Percentiles rank a stretch among this genome's conserved stretches.
These are phyloP conservation scores for Sphagnurus paluster DNA, from an alignment of 1,284 basidiomycete genomes.

Conservation along the genomic window DNA sequence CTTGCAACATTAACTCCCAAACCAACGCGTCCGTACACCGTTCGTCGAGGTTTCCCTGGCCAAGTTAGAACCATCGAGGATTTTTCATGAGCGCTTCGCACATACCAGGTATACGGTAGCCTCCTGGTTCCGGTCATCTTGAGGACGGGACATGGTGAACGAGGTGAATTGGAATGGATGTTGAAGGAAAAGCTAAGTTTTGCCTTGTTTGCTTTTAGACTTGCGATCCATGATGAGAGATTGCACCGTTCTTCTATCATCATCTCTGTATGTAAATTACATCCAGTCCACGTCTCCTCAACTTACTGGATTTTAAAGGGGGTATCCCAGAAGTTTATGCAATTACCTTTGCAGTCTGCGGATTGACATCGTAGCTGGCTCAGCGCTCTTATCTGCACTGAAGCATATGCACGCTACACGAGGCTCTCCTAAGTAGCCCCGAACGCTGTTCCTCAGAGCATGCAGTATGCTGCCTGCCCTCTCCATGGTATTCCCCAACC, in stretches of 20 bases:
- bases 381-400: neutral
- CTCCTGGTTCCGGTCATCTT: constrained; percentile 93
- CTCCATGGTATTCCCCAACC: too few species aligned
- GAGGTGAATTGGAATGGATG: constrained; percentile 4
- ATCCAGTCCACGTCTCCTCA: neutral
- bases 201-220: constrained; percentile 15
- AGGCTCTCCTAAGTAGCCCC: neutral
- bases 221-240: too few species aligned
- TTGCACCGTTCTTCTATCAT: neutral
- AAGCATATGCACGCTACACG: too few species aligned
- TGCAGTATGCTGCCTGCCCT: neutral
- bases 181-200: constrained; percentile 7
- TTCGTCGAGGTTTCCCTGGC: constrained; percentile 96
- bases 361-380: too few species aligned
- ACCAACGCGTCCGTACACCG: constrained; percentile 91
- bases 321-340: neutral
- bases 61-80: constrained; percentile 1
- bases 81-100: constrained; percentile 4
- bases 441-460: neutral
- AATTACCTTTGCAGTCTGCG: neutral
- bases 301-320: too few species aligned
- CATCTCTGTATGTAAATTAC: neutral
- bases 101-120: constrained; percentile 91
- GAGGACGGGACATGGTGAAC: constrained; percentile 70
- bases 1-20: constrained; percentile 99